phyloP scores from a whole-genome alignment of 2,329 filamentous ascomycete species.

The Graphiopsis chlorocephala region DNA sequence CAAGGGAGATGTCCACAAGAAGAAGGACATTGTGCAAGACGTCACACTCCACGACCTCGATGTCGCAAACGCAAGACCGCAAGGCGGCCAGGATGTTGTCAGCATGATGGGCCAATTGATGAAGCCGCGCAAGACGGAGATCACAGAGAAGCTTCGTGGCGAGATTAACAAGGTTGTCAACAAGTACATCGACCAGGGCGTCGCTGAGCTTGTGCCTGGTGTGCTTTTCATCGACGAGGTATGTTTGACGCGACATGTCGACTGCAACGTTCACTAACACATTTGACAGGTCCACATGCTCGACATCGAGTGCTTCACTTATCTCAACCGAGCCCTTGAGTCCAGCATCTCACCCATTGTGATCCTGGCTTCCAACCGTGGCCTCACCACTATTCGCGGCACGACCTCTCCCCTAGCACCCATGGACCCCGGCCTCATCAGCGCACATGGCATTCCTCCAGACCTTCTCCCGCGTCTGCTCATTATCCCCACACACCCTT shows the following conservation, averaged over 20 bases:
- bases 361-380: conserved; percentile 94
- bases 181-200: conserved; percentile 97
- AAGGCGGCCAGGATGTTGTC: conserved; percentile 99
- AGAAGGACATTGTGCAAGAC: conserved; percentile 99
- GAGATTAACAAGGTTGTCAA: conserved; percentile 99
- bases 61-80: conserved; percentile 88
- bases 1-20: conserved; percentile 99
- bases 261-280: conserved; percentile 5
- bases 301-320: conserved; percentile 98
- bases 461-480: conserved; percentile 92
- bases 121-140: conserved; percentile 99
- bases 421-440: conserved; percentile 65
- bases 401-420: conserved; percentile 44
- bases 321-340: conserved; percentile 96
- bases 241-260: conserved; percentile 29
- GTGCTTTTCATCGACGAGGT: conserved; percentile 99
- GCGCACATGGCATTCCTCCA: conserved; percentile 88
- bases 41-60: conserved; percentile 96
- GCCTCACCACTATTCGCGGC: conserved; percentile 87
- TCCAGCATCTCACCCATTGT: conserved; percentile 93
- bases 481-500: conserved; percentile 92
- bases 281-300: conserved; percentile 89
- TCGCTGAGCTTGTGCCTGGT: conserved; percentile 95
- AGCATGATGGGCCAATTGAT: conserved; percentile 99
- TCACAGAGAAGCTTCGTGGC: conserved; percentile 90